Conservation (phyloP, 2,329 filamentous ascomycete species). For the Anthostomella pinea region DNA sequence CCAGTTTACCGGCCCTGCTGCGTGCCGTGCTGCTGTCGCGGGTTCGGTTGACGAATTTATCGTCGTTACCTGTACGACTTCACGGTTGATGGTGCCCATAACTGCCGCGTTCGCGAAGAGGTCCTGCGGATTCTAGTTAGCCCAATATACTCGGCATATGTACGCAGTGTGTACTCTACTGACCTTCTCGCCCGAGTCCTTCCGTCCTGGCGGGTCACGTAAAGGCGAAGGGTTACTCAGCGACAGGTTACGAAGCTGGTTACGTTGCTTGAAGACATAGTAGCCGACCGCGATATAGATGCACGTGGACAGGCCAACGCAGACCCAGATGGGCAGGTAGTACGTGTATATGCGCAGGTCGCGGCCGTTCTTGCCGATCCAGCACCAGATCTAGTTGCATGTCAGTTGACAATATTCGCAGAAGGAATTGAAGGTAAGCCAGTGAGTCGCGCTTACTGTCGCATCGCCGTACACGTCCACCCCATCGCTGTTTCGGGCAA, state of each 20-base stretch:
- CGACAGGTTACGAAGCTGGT: conserved; percentile 48
- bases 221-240: conserved; percentile 39
- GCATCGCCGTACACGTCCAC: conserved; percentile 54
- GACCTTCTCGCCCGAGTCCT: conserved; percentile 35
- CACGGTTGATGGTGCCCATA: conserved; percentile 32
- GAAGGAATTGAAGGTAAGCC: too few relatives aligned
- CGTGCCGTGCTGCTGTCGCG: conserved; percentile 6
- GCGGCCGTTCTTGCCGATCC: conserved; percentile 55
- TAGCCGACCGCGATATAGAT: conserved; percentile 58
- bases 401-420: conserved; percentile 8
- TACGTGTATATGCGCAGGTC: conserved; percentile 59
- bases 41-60: conserved; percentile 26
- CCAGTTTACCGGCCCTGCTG: conserved; percentile 23
- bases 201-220: conserved; percentile 18
- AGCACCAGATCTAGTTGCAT: conserved; percentile 55
- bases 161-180: too few relatives aligned
- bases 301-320: conserved; percentile 51
- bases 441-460: conserved; percentile 41
- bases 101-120: conserved; percentile 30
- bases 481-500: conserved; percentile 42
- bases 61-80: conserved; percentile 31
- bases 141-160: too few relatives aligned
- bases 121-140: conserved; percentile 19
- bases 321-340: conserved; percentile 61
- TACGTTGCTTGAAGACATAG: conserved; percentile 57